Conservation (phyloP, 805 yeast species). For the Ogataea siamensis region DNA sequence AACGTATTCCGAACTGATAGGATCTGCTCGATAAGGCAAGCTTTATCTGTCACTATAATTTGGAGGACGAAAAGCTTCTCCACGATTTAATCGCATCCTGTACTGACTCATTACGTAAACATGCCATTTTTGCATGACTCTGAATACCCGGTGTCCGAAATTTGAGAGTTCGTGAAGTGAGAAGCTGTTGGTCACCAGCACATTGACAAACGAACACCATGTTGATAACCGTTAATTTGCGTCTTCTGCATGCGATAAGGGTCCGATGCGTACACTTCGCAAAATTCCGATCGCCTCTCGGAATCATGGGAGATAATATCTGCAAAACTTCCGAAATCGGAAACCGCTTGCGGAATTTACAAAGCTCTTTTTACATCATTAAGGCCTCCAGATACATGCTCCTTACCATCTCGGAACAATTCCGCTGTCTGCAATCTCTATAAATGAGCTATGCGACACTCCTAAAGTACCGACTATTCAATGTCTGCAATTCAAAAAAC, state of each 20-base stretch:
- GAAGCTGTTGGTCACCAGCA: too few species aligned
- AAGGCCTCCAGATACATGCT: neutral
- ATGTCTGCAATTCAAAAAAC: constrained; percentile 14
- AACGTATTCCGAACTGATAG: neutral
- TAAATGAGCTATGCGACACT: too few species aligned
- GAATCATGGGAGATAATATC: neutral
- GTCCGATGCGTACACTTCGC: neutral
- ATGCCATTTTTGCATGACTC: neutral
- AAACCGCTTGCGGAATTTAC: constrained; percentile 2
- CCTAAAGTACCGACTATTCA: too few species aligned
- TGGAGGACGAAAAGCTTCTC: neutral
- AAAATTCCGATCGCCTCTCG: constrained; percentile 1
- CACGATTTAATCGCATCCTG: neutral
- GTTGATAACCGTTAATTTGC: neutral
- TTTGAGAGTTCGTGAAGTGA: neutral
- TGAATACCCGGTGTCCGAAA: neutral
- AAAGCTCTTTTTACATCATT: neutral
- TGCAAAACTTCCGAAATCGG: constrained; percentile 4
- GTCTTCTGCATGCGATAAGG: neutral
- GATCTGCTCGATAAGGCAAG: too few species aligned
- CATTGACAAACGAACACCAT: too few species aligned
- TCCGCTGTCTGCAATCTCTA: neutral
- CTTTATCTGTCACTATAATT: too few species aligned
- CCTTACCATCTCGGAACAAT: neutral
- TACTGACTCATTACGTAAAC: neutral